Evolutionary conservation across 352 stramenopile species (phyloP).

Genomic region (Phytopythium vexans): DNA sequence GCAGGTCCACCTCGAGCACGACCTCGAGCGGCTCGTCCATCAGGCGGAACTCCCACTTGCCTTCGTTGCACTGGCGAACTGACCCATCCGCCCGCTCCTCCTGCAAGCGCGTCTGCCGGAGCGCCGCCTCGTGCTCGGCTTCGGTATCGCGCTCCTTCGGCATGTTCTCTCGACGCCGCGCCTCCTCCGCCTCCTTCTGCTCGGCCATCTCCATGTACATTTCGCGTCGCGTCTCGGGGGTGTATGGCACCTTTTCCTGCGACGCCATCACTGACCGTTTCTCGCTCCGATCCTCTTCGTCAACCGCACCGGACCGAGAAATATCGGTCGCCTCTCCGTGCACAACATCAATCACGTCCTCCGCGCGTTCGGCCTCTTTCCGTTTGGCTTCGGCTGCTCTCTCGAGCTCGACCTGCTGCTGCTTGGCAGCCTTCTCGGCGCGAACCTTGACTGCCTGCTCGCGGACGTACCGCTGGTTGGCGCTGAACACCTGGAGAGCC

Average conservation of each 20-base stretch:
- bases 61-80: conserved; percentile 91
- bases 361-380: conserved; percentile 8
- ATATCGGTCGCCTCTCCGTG: conserved; percentile 36
- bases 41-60: conserved; percentile 86
- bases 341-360: conserved; percentile 37
- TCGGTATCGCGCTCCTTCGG: conserved; percentile 86
- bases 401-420: neutral
- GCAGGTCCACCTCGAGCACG: conserved; percentile 80
- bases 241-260: conserved; percentile 66
- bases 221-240: conserved; percentile 51
- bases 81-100: conserved; percentile 30
- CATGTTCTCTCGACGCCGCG: conserved; percentile 67
- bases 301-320: conserved; percentile 6
- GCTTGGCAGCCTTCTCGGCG: conserved; percentile 19
- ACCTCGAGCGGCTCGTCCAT: conserved; percentile 47
- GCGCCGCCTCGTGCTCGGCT: conserved; percentile 70
- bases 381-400: conserved; percentile 19
- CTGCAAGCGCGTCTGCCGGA: conserved; percentile 28
- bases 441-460: conserved; percentile 18
- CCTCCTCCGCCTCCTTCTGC: conserved; percentile 92
- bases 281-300: neutral
- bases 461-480: conserved; percentile 33
- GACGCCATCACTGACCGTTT: conserved; percentile 41
- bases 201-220: conserved; percentile 94
- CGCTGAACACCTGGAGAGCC: conserved; percentile 75